phyloP scores from a whole-genome alignment of 1,284 basidiomycete genomes.

The Cryptococcus sp. region DNA sequence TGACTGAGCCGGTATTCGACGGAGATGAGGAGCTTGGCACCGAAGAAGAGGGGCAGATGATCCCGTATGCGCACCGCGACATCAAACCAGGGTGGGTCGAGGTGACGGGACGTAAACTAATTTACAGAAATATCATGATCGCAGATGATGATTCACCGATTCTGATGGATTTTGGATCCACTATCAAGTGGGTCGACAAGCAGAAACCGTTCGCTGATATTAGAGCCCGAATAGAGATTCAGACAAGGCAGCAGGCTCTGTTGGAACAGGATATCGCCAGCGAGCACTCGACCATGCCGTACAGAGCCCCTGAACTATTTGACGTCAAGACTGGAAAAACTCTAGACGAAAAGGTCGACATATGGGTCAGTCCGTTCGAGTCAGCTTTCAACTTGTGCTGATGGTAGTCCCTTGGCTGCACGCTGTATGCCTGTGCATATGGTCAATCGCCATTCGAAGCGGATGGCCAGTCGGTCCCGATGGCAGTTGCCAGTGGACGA shows the following conservation, averaged over 20 bases:
- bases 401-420: conserved; percentile 79
- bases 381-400: not conserved
- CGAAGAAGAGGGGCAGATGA: conserved; percentile 49
- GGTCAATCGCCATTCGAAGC: conserved; percentile 89
- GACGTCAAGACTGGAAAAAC: conserved; percentile 85
- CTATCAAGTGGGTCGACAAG: conserved; percentile 35
- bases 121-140: conserved; percentile 85
- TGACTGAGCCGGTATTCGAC: conserved; percentile 56
- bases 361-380: conserved; percentile 65
- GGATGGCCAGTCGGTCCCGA: conserved; percentile 85
- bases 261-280: conserved; percentile 89
- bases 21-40: conserved; percentile 62
- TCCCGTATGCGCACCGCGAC: conserved; percentile 95
- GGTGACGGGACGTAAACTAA: not conserved
- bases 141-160: conserved; percentile 86
- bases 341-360: conserved; percentile 91
- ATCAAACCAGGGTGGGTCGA: conserved; percentile 85
- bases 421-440: conserved; percentile 84
- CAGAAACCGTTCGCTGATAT: not conserved
- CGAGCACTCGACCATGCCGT: conserved; percentile 94
- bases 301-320: conserved; percentile 89
- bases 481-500: conserved; percentile 87
- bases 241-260: conserved; percentile 78
- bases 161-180: conserved; percentile 97
- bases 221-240: conserved; percentile 46